Conservation (phyloP, 805 yeast genomes). For the Kazachstania taianensis region DNA sequence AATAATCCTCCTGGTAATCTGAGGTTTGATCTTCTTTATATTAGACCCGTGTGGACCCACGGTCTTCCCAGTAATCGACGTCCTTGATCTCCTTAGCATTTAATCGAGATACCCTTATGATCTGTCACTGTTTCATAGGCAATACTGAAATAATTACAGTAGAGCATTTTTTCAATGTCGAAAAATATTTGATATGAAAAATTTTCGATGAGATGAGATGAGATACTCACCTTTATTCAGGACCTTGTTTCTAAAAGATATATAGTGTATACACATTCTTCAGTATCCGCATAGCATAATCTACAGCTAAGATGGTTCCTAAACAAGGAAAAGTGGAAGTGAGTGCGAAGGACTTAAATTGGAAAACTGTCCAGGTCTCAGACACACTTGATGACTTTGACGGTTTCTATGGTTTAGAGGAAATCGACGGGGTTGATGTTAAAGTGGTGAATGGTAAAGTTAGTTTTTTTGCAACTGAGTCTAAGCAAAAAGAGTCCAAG, state of each 20-base stretch:
- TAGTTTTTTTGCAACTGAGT: slow-evolving; percentile 33
- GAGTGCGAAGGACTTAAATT: slow-evolving; percentile 42
- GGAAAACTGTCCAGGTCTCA: slow-evolving; percentile 80
- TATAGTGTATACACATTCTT: too few relatives aligned
- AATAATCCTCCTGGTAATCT: slow-evolving; percentile 62
- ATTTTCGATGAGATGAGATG: not conserved
- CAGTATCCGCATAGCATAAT: not conserved
- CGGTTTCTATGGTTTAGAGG: slow-evolving; percentile 89
- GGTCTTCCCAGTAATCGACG: slow-evolving; percentile 29
- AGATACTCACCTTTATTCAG: too few relatives aligned
- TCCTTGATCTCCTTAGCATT: slow-evolving; percentile 23
- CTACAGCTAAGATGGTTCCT: not conserved
- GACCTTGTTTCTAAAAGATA: too few relatives aligned
- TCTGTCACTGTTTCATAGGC: too few relatives aligned
- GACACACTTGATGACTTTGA: slow-evolving; percentile 79
- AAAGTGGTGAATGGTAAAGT: slow-evolving; percentile 60
- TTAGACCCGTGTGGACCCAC: slow-evolving; percentile 23
- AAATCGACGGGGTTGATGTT: slow-evolving; percentile 86
- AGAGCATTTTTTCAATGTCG: too few relatives aligned
- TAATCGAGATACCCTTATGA: too few relatives aligned
- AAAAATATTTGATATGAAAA: not conserved
- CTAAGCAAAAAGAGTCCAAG: slow-evolving; percentile 9
- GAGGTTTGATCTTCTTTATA: slow-evolving; percentile 52
- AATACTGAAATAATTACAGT: too few relatives aligned
- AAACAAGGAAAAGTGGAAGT: slow-evolving; percentile 22